phyloP scores from a whole-genome alignment of 768 basidiomycete species.

The Auricularia sp. region DNA sequence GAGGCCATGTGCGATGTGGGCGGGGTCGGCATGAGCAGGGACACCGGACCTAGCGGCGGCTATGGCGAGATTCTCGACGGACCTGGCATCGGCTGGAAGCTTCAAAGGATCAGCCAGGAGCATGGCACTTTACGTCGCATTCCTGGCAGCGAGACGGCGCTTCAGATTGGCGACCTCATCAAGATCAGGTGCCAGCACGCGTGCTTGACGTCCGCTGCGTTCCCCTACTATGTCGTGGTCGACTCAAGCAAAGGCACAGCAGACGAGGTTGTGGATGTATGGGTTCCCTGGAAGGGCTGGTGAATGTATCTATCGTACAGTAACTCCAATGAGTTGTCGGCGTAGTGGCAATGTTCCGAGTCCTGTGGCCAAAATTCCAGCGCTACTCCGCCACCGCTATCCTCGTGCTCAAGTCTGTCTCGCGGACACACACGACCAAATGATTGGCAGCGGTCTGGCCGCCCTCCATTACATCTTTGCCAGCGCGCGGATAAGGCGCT shows the following conservation, averaged over 20 bases:
- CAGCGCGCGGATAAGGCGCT: too few species aligned
- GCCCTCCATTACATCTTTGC: too few species aligned
- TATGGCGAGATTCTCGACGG: constrained; percentile 53
- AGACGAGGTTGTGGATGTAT: constrained; percentile 59
- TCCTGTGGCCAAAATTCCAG: too few species aligned
- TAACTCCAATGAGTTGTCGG: too few species aligned
- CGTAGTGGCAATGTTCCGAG: too few species aligned
- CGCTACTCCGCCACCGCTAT: too few species aligned
- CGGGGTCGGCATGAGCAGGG: constrained; percentile 80
- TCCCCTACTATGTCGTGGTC: constrained; percentile 78
- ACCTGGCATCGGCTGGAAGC: constrained; percentile 44
- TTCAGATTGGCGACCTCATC: constrained; percentile 34
- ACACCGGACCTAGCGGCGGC: constrained; percentile 60
- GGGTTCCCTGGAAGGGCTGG: constrained; percentile 92
- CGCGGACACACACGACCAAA: too few species aligned
- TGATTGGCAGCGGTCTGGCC: too few species aligned
- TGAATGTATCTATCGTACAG: constrained; percentile 18
- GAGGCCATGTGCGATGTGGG: constrained; percentile 79
- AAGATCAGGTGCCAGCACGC: constrained; percentile 80
- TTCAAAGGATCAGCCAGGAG: constrained; percentile 65
- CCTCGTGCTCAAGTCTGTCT: too few species aligned
- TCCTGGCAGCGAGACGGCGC: background rate
- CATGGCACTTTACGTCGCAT: constrained; percentile 50
- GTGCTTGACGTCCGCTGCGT: constrained; percentile 68
- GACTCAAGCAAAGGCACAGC: constrained; percentile 47